These are phyloP conservation scores for Claviceps sp. DNA, from an alignment of 2,329 filamentous ascomycete genomes.

Conservation along the genomic window DNA sequence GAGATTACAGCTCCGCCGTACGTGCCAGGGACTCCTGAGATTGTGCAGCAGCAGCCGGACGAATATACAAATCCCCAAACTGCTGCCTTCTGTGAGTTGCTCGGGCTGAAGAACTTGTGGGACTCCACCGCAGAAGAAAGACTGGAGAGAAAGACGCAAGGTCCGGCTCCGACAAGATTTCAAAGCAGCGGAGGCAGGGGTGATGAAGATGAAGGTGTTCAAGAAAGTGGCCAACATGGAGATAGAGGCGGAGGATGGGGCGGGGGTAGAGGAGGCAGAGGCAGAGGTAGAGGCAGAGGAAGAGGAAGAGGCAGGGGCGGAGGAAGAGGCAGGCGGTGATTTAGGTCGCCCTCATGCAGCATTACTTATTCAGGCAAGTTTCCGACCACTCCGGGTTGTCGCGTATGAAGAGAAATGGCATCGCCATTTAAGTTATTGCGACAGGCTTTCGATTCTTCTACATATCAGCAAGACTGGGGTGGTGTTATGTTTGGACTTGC, in stretches of 20 bases:
- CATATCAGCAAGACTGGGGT: too few relatives aligned
- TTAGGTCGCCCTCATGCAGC: background rate
- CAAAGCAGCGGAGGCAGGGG: slow-evolving; percentile 21
- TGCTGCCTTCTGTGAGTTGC: slow-evolving; percentile 60
- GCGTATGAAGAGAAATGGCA: too few relatives aligned
- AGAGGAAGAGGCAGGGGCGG: background rate
- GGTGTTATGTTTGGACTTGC: too few relatives aligned
- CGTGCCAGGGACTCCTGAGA: slow-evolving; percentile 40
- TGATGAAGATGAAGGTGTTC: slow-evolving; percentile 18
- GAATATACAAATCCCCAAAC: slow-evolving; percentile 89
- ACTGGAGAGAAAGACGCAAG: slow-evolving; percentile 39
- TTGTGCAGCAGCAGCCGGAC: slow-evolving; percentile 47
- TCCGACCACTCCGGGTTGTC: too few relatives aligned
- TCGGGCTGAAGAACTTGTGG: slow-evolving; percentile 67
- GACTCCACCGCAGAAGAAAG: slow-evolving; percentile 60
- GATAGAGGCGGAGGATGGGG: background rate
- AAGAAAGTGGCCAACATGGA: slow-evolving; percentile 8
- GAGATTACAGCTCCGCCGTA: slow-evolving; percentile 60
- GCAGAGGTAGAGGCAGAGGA: background rate
- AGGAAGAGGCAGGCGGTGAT: background rate
- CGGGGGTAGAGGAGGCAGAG: slow-evolving; percentile 2
- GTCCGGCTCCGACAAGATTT: slow-evolving; percentile 34
- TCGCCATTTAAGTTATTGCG: too few relatives aligned
- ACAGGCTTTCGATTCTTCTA: too few relatives aligned
- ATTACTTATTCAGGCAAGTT: too few relatives aligned